These are phyloP conservation scores for Oryza officinalis DNA, from an alignment of 176 grass and related monocot species.

Conservation along the genomic window DNA sequence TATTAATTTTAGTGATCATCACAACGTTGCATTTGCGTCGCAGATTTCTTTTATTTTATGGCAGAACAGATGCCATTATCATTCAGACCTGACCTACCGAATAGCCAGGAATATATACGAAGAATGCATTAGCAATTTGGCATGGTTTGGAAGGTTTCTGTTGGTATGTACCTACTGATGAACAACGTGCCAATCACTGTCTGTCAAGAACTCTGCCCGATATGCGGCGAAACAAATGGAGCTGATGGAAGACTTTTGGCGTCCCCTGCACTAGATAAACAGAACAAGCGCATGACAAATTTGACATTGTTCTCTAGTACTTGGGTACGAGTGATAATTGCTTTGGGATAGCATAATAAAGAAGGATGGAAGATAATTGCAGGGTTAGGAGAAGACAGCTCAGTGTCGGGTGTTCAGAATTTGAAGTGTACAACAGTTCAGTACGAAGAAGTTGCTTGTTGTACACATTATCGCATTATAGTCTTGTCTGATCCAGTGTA, in stretches of 20 bases:
- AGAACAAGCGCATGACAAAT: constrained; percentile 25
- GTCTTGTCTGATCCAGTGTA: neutral
- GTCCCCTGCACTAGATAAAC: neutral
- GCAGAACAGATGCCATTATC: neutral
- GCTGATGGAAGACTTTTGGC: constrained; percentile 27
- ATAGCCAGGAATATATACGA: constrained; percentile 10
- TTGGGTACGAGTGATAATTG: neutral
- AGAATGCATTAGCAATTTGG: neutral
- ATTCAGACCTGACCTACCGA: constrained; percentile 22
- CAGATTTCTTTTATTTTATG: constrained; percentile 1
- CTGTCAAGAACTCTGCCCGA: constrained; percentile 24
- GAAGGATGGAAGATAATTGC: constrained; percentile 2
- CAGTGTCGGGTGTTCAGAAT: constrained; percentile 3
- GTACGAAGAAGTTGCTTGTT: neutral
- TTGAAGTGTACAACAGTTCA: neutral
- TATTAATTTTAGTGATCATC: neutral
- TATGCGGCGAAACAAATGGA: constrained; percentile 44
- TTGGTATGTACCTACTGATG: constrained; percentile 38
- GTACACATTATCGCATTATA: neutral
- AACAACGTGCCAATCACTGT: constrained; percentile 46
- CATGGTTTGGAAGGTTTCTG: constrained; percentile 8
- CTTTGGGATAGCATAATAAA: neutral
- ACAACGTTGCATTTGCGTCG: neutral
- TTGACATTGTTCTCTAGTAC: constrained; percentile 23
- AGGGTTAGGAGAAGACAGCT: constrained; percentile 35